A percentile compares a stretch with the other conserved stretches of the same genome.
Conservation (phyloP, 225 moss, liverwort and hornwort species). For the Bryoerythrophyllum caledonicum region DNA sequence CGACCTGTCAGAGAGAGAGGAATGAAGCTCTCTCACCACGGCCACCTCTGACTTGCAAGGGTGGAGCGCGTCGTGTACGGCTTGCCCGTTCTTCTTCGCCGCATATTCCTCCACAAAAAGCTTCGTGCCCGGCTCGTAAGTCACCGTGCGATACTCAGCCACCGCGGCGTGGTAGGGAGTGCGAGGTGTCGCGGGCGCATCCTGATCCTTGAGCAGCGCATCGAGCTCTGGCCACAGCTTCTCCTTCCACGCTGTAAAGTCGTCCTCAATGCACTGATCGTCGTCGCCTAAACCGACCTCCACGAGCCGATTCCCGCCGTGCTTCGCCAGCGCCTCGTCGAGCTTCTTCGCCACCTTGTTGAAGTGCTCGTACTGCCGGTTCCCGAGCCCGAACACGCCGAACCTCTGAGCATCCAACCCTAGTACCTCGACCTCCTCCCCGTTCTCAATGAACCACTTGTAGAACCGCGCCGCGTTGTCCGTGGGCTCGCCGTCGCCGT, state of each 20-base stretch:
- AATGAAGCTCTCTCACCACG: slow-evolving; percentile 69
- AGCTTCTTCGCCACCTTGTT: slow-evolving; percentile 62
- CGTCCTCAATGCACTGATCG: slow-evolving; percentile 98
- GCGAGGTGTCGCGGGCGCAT: slow-evolving; percentile 36
- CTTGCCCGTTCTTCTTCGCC: slow-evolving; percentile 64
- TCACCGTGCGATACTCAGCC: slow-evolving; percentile 74
- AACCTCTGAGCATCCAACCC: slow-evolving; percentile 58
- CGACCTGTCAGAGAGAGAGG: slow-evolving; percentile 73
- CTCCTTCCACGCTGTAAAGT: slow-evolving; percentile 94
- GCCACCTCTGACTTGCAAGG: slow-evolving; percentile 79
- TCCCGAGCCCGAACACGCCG: slow-evolving; percentile 88
- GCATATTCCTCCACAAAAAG: slow-evolving; percentile 61
- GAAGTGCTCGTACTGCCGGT: slow-evolving; percentile 97
- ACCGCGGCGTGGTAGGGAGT: slow-evolving; percentile 77
- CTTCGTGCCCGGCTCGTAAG: slow-evolving; percentile 47
- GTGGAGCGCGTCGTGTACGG: slow-evolving; percentile 65
- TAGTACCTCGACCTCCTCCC: slow-evolving; percentile 57
- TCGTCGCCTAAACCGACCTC: slow-evolving; percentile 82
- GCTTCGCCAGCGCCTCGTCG: slow-evolving; percentile 39
- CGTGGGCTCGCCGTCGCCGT: slow-evolving; percentile 97
- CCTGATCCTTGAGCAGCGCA: slow-evolving; percentile 51
- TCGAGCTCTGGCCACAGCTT: slow-evolving; percentile 86
- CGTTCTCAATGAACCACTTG: slow-evolving; percentile 89
- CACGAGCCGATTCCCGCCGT: slow-evolving; percentile 66
- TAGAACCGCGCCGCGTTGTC: slow-evolving; percentile 98